Percentiles rank a stretch among this genome's conserved stretches.
Evolutionary conservation across 345 rosid species (phyloP).

Genomic region (Linum usitatissimum): DNA sequence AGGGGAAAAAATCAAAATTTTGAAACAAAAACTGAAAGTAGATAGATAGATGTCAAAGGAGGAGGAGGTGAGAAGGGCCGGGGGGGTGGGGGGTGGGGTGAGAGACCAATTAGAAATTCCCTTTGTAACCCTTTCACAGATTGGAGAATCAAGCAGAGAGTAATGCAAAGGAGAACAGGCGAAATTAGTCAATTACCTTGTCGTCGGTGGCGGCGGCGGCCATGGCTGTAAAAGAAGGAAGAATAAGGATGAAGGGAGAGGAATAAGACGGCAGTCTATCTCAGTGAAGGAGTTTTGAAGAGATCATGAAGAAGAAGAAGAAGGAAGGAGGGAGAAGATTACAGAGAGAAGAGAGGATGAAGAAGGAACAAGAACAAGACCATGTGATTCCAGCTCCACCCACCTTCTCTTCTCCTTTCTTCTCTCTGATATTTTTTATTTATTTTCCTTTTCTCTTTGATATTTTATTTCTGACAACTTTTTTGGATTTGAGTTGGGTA

Average conservation of each 20-base stretch:
- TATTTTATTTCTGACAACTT: too few species aligned
- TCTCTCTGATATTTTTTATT: not conserved
- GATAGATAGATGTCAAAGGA: not conserved
- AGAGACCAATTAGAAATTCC: not conserved
- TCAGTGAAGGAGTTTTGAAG: not conserved
- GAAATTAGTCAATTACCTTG: slow-evolving; percentile 32
- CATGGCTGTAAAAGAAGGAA: slow-evolving; percentile 29
- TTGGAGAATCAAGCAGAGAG: not conserved
- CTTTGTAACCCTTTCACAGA: not conserved
- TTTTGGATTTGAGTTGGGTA: too few species aligned
- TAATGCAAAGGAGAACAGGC: not conserved
- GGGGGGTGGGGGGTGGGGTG: too few species aligned
- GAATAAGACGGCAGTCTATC: not conserved
- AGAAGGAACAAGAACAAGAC: slow-evolving; percentile 12
- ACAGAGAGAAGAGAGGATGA: slow-evolving; percentile 12
- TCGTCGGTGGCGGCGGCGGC: slow-evolving; percentile 33
- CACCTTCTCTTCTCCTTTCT: not conserved
- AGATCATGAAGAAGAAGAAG: not conserved
- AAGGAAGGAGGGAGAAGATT: slow-evolving; percentile 1
- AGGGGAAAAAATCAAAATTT: not conserved
- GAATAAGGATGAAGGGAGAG: not conserved
- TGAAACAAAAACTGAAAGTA: slow-evolving; percentile 11
- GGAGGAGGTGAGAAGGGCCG: too few species aligned
- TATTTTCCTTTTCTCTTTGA: not conserved
- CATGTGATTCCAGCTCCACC: slow-evolving; percentile 7